Conservation (phyloP, 83 land plant genomes). For the Isoetes engelmannii region DNA sequence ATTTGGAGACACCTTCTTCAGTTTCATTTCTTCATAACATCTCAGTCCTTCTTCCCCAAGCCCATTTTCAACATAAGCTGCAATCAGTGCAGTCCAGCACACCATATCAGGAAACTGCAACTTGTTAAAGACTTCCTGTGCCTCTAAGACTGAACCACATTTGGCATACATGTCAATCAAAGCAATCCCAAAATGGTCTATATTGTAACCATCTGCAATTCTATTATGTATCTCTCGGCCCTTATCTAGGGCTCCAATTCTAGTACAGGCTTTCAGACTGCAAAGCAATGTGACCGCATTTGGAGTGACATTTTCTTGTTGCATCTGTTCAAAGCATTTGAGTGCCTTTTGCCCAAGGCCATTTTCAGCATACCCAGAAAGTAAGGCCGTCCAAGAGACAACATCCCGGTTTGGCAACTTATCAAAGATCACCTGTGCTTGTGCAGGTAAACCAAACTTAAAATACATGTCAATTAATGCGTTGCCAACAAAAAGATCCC, state of each 20-base stretch:
- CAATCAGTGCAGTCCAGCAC: constrained; percentile 9
- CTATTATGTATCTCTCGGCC: constrained; percentile 5
- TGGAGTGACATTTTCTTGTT: not conserved
- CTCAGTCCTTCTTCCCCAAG: not conserved
- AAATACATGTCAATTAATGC: too few species aligned
- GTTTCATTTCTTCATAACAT: constrained; percentile 4
- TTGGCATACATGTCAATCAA: constrained; percentile 13
- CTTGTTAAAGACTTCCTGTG: constrained; percentile 5
- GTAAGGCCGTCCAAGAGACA: not conserved
- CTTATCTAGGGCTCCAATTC: not conserved
- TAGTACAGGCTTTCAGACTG: constrained; percentile 1
- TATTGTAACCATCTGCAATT: not conserved
- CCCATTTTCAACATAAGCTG: constrained; percentile 5
- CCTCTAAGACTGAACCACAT: constrained; percentile 1
- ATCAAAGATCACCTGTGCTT: too few species aligned
- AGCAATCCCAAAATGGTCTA: not conserved
- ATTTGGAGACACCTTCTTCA: not conserved
- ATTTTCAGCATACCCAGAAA: not conserved
- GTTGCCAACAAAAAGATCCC: too few species aligned
- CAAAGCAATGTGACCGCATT: not conserved
- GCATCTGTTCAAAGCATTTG: not conserved
- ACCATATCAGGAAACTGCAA: not conserved
- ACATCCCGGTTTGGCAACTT: constrained; percentile 5
- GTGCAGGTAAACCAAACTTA: too few species aligned
- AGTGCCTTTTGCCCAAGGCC: not conserved